phyloP scores from a whole-genome alignment of 164 flowering plant species.

The Euptelea pleiosperma region DNA sequence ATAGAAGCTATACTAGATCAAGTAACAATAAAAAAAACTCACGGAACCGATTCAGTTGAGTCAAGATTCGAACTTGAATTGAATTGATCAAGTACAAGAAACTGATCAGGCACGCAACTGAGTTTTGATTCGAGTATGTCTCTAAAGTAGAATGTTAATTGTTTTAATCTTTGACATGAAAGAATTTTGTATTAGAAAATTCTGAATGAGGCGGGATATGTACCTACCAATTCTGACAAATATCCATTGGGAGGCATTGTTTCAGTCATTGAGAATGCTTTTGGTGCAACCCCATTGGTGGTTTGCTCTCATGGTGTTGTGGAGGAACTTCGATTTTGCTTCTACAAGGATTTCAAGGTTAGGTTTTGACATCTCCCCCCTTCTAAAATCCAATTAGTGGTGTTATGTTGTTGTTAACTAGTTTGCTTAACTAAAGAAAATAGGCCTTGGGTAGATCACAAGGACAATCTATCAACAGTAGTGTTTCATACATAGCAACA shows the following conservation, averaged over 20 bases:
- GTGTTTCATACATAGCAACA: too few species aligned
- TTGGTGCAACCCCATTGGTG: constrained; percentile 58
- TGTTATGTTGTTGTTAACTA: too few species aligned
- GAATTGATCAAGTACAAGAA: too few species aligned
- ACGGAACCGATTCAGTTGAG: too few species aligned
- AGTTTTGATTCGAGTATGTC: too few species aligned
- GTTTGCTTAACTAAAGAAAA: too few species aligned
- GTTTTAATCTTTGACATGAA: not conserved
- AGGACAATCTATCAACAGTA: too few species aligned
- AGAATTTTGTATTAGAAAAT: constrained; percentile 41
- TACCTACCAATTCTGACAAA: constrained; percentile 61
- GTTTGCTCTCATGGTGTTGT: constrained; percentile 62
- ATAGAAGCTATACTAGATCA: too few species aligned
- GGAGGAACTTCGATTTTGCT: constrained; percentile 73
- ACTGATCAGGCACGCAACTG: too few species aligned
- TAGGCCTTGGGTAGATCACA: too few species aligned
- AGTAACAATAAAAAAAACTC: too few species aligned
- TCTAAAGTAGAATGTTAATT: not conserved
- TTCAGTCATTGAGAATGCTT: constrained; percentile 72
- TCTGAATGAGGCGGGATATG: constrained; percentile 68
- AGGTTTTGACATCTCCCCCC: constrained; percentile 4
- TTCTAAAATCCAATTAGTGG: not conserved
- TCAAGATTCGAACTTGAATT: too few species aligned
- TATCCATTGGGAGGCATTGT: constrained; percentile 78
- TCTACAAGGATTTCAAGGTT: constrained; percentile 83